Conservation (phyloP, 257 asterid species). For the Solanum etuberosum region DNA sequence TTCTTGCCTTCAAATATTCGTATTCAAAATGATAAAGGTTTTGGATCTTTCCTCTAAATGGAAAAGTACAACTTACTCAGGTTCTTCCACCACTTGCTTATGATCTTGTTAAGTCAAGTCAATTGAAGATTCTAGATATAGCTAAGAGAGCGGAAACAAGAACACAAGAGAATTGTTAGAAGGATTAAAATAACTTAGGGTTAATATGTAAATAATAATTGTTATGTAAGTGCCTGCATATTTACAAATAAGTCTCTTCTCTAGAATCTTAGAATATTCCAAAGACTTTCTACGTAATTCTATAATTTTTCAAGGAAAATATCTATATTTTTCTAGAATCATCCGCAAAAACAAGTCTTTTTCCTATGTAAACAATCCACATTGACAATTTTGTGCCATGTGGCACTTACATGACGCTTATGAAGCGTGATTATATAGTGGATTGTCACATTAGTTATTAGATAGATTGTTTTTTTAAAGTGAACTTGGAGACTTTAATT, state of each 20-base stretch:
- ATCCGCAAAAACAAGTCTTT: background rate
- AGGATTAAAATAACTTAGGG: too few relatives aligned
- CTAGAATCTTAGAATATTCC: background rate
- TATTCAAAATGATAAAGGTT: background rate
- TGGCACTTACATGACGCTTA: background rate
- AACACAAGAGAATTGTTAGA: too few relatives aligned
- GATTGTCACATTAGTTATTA: background rate
- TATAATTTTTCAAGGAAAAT: too few relatives aligned
- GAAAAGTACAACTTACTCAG: too few relatives aligned
- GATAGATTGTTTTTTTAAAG: background rate
- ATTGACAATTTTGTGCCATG: background rate
- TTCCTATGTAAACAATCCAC: too few relatives aligned
- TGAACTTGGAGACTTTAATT: background rate
- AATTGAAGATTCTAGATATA: too few relatives aligned
- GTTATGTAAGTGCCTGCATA: background rate
- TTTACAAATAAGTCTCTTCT: too few relatives aligned
- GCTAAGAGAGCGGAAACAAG: background rate
- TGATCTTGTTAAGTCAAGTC: too few relatives aligned
- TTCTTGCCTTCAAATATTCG: background rate
- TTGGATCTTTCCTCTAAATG: background rate
- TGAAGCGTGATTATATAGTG: too few relatives aligned
- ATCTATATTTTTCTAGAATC: background rate
- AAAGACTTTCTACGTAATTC: too few relatives aligned
- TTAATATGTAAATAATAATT: too few relatives aligned
- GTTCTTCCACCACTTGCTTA: too few relatives aligned